Evolutionary conservation across 768 basidiomycete genomes (phyloP), one percentile per base, ranked within the genome.

Genomic region (Phaffia australis): DNA sequence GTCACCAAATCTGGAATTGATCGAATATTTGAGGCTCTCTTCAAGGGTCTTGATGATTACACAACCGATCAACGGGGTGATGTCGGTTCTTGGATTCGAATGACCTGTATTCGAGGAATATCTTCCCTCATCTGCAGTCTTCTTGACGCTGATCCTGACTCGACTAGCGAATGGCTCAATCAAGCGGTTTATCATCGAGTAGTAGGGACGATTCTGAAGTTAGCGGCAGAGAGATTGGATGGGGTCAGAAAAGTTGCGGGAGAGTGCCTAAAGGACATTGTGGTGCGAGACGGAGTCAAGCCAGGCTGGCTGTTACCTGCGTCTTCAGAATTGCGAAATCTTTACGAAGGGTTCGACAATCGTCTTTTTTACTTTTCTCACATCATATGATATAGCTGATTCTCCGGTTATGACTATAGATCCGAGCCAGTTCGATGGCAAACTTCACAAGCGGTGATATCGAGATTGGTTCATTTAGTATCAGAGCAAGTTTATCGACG

Each of bases 11-110:
- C 11, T n/a, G 5, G 50, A n/a, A 63, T 73, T 54, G 32, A 42
- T 0, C 9, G 57, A 1, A 71, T 73, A 32, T 62, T 86, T 60
- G 78, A 81, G 63, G 80, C 82, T 23, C 69, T 78, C 30, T 75
- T 85, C n/a, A 74, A 73, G n/a, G 92, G 89, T 3, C 76, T 99
- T 61, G 80, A 83, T 23, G 93, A 99, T 78, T 99, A 98, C 74
- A 87, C 89, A 6, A 84, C 83, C 57, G 94, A 99, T 74, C 88
- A 95, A 74, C 85, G 94, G 70, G 94, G 94, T 4, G 95, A 99
- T 74, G 87, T 99, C 48, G 94, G 94, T 51, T 97, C 94, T 1
- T 95, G 92, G 91, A 82, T 92, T 60, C 87, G 94, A 69, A 81
- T 87, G 8, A 83, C 84, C 1, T 88, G 86, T 71, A 81, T 92